Conservation (phyloP, 1,284 basidiomycete species). For the Ustilago trichophora region DNA sequence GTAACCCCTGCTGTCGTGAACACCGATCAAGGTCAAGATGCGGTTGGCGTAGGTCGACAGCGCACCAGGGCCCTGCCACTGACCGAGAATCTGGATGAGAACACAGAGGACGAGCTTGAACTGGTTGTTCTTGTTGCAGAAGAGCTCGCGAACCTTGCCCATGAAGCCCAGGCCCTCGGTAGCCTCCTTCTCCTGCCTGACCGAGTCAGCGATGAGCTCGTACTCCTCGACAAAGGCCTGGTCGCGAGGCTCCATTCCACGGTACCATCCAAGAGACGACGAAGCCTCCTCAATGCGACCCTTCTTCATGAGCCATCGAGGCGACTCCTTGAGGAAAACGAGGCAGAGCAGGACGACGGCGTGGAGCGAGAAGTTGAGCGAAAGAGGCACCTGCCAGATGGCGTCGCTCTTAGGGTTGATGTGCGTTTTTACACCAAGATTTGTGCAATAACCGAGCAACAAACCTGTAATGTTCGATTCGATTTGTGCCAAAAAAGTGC, state of each 20-base stretch:
- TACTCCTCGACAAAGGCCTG: conserved; percentile 34
- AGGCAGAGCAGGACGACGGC: conserved; percentile 68
- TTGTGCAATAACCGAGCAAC: conserved; percentile 26
- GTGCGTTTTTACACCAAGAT: conserved; percentile 24
- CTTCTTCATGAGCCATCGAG: conserved; percentile 81
- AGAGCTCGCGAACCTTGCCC: conserved; percentile 30
- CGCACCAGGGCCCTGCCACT: conserved; percentile 44
- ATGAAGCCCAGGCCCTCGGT: conserved; percentile 28
- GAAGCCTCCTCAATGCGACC: conserved; percentile 73
- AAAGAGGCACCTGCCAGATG: conserved; percentile 34
- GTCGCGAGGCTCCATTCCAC: conserved; percentile 35
- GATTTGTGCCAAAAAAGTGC: no score
- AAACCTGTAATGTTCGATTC: no score
- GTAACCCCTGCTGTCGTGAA: conserved; percentile 35
- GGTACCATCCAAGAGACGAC: conserved; percentile 70
- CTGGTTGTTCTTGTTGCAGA: conserved; percentile 43
- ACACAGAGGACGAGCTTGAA: conserved; percentile 42
- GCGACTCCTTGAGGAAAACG: conserved; percentile 75
- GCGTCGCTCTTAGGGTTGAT: conserved; percentile 25
- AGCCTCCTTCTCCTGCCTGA: conserved; percentile 33
- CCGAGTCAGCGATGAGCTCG: conserved; percentile 40
- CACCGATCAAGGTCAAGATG: conserved; percentile 35
- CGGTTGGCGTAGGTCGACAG: conserved; percentile 48
- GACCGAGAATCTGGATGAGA: conserved; percentile 41
- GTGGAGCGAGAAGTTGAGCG: conserved; percentile 38